Evolutionary conservation across 2,329 filamentous ascomycete genomes (phyloP), one percentile per base, ranked within the genome.

Genomic region (Penicillium sp.): DNA sequence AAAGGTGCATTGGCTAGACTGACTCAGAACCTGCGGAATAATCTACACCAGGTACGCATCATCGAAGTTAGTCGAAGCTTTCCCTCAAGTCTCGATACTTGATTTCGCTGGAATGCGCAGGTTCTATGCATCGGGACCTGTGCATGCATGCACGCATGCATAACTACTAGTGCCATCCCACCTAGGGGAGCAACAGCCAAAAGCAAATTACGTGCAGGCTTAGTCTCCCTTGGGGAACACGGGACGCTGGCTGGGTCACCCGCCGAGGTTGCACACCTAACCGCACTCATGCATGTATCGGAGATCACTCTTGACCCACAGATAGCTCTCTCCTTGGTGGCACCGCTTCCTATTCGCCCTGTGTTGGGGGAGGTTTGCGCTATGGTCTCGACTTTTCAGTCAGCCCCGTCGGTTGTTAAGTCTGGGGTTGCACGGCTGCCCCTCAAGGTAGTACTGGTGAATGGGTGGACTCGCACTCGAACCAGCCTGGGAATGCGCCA

Each of bases 231-330:
- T 3, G 26, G 26, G 5, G 26, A 26, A 26, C 26, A 26, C 26
- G 26, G 26, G 26, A 26, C 26, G 26, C 26, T 26, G 26, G 26
- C 26, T 26, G 26, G 29, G 29, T n/a, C 13, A 26, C 19, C 41
- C 31, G 63, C 60, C 53, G 41, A 58, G 50, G 47, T 58, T 30
- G 63, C 58, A 61, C 60, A 56, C 59, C 53, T 57, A 54, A 62
- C 60, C 58, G 54, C 62, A 59, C 56, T 62, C 56, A 58, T 58
- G 48, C 29, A 58, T 45, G 23, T 52, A 58, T 53, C 41, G 57
- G 62, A 67, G 56, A 66, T 63, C 65, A 62, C 19, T 41, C 54
- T 61, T 56, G 63, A 65, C 61, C 63, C 47, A 63, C 61, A 60
- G 63, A 68, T 68, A 61, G 44, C 41, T 41, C 38, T n/a, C 29